These are phyloP conservation scores for Neurospora discreta DNA, from an alignment of 495 filamentous ascomycete genomes.

Conservation along the genomic window DNA sequence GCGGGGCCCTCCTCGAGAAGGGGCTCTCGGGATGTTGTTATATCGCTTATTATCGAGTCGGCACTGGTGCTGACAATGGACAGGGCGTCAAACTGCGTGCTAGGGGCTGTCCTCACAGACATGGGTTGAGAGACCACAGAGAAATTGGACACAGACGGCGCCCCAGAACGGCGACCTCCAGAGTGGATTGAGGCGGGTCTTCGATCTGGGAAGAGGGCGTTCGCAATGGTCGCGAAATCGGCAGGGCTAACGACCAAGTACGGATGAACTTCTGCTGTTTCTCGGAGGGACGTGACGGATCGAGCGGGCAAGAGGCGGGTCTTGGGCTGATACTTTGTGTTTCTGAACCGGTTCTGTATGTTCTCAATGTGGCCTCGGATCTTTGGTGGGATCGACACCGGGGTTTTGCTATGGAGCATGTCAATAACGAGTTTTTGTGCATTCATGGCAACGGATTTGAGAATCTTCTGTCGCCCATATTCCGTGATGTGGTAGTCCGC, in stretches of 20 bases:
- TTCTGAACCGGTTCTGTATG: conserved; percentile 57
- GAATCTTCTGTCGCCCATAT: conserved; percentile 76
- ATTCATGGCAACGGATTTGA: conserved; percentile 69
- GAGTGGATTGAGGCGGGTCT: conserved; percentile 43
- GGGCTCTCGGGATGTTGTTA: conserved; percentile 52
- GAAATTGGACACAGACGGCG: conserved; percentile 56
- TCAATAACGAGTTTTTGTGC: conserved; percentile 64
- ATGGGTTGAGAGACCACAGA: conserved; percentile 41
- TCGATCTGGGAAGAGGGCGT: conserved; percentile 57
- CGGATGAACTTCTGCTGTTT: conserved; percentile 60
- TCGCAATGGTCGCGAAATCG: conserved; percentile 58
- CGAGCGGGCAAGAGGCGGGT: conserved; percentile 54
- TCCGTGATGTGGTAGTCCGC: conserved; percentile 84
- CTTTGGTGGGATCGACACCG: conserved; percentile 49
- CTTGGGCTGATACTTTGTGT: conserved; percentile 33
- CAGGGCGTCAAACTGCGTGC: conserved; percentile 38
- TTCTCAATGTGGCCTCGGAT: conserved; percentile 66
- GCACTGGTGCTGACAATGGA: conserved; percentile 57
- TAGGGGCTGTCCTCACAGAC: conserved; percentile 30
- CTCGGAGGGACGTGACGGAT: conserved; percentile 56
- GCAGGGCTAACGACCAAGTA: conserved; percentile 65
- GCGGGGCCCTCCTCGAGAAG: conserved; percentile 43
- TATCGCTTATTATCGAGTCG: conserved; percentile 58
- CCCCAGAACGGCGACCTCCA: conserved; percentile 46
- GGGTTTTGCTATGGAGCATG: conserved; percentile 47